Base-by-base conservation (phyloP, 2,329 filamentous ascomycete species). In the Pyrenochaeta sp. region DNA sequence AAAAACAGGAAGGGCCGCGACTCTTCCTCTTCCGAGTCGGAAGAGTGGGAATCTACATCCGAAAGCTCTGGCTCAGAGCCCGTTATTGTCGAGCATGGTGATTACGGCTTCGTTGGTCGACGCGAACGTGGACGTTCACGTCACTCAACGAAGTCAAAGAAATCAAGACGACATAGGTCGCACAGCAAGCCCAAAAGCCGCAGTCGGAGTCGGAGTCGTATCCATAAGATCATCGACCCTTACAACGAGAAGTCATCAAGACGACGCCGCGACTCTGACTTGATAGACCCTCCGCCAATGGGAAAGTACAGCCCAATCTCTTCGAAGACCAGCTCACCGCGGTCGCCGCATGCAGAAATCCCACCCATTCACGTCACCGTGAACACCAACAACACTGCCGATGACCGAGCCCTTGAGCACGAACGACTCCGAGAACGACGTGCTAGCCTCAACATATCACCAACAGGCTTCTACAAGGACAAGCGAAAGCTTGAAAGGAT, bases 331-430 rank as follows among this genome's bases (percentile, higher is more conserved):
- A 59, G 28, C 25, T 72, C 69, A 2, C 67, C 70, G 1, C 62
- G 54, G 9, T 59, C 63, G 8, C 59, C 67, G 5, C 55, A 50
- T 7, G 52, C 61, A 46, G 54, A 58, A 27, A 39, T 66, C 3
- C 62, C 66, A 27, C 57, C 67, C 34, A 65, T 72, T 37, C 65
- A 71, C 25, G 66, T 71, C 32, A 62, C 63, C 25, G 55, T 70
- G 54, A 66, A 58, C 24, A 56, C 56, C 24, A 59, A 52, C 32
- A 56, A 51, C 4, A 28, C 47, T 5, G 37, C 59, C n/a, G 59
- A 64, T 12, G 61, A 61, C 3, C 58, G 62, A 1, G 61, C 62
- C 27, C 54, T 58, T 10, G 52, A 63, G 32, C 51, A 57, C 28
- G 40, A 53, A 3, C 50, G 52, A 7, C 48, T 62, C 6, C 61